Conservation (phyloP, 495 filamentous ascomycete genomes). For the Usnea hakonensis region DNA sequence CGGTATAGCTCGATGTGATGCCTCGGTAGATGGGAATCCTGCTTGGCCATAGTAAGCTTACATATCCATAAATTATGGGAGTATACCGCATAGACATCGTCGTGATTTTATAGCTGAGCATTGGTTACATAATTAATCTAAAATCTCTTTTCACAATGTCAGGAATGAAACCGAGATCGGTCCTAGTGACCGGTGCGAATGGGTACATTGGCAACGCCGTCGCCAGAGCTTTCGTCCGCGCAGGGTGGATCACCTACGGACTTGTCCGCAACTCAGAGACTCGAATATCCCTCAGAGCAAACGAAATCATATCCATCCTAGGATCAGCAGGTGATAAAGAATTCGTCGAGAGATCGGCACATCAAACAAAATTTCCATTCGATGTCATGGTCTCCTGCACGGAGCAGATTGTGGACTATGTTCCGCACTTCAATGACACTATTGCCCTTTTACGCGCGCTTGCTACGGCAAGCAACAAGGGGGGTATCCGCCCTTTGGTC, state of each 20-base stretch:
- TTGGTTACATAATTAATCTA: too few relatives aligned
- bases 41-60: too few relatives aligned
- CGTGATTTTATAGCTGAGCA: too few relatives aligned
- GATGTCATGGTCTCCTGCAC: slow-evolving; percentile 36
- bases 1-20: too few relatives aligned
- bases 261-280: slow-evolving; percentile 30
- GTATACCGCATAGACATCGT: too few relatives aligned
- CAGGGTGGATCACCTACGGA: slow-evolving; percentile 34
- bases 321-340: slow-evolving; percentile 20
- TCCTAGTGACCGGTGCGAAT: slow-evolving; percentile 37
- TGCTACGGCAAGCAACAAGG: slow-evolving; percentile 10
- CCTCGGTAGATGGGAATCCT: too few relatives aligned
- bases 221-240: slow-evolving; percentile 33
- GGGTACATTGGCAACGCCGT: slow-evolving; percentile 40
- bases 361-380: slow-evolving; percentile 13
- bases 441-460: slow-evolving; percentile 22
- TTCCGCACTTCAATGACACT: slow-evolving; percentile 28
- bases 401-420: slow-evolving; percentile 31
- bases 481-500: slow-evolving; percentile 31
- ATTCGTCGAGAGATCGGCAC: slow-evolving; percentile 16
- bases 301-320: slow-evolving; percentile 34
- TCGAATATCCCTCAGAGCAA: slow-evolving; percentile 20
- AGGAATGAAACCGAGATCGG: slow-evolving; percentile 6
- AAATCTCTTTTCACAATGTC: too few relatives aligned
- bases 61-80: too few relatives aligned